Conservation (phyloP, 257 asterid species). For the Capsicum baccatum region DNA sequence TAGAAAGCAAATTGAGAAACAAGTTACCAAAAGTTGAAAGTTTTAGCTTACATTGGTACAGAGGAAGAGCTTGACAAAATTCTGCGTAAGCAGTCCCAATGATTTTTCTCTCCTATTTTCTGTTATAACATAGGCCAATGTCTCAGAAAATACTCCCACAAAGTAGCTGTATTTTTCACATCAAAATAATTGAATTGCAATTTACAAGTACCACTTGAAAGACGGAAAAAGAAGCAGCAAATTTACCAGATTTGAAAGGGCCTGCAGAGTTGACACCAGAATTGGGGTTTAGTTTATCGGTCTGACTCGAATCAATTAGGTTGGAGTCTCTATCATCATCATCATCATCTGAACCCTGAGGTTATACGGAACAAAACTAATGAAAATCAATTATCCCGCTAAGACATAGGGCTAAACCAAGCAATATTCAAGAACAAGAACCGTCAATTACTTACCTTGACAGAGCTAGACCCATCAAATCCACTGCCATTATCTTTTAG, state of each 20-base stretch:
- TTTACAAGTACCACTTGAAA: background rate
- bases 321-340: conserved; percentile 69
- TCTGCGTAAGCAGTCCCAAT: conserved; percentile 92
- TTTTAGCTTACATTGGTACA: conserved; percentile 75
- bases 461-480: conserved; percentile 55
- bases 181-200: conserved; percentile 9
- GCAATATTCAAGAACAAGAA: background rate
- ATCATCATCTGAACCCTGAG: conserved; percentile 83
- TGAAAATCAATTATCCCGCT: background rate
- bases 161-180: background rate
- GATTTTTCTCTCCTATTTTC: conserved; percentile 95
- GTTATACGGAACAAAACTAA: background rate
- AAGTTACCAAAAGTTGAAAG: background rate
- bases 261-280: conserved; percentile 47
- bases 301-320: conserved; percentile 50
- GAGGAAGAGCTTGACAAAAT: conserved; percentile 89
- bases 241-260: conserved; percentile 51
- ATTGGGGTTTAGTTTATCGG: conserved; percentile 53
- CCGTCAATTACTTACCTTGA: background rate
- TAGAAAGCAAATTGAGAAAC: conserved; percentile 19
- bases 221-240: background rate
- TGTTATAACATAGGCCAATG: conserved; percentile 34
- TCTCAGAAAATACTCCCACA: background rate
- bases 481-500: conserved; percentile 56
- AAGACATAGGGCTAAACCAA: background rate